These are phyloP conservation scores for Pseudogymnoascus sp. DNA, from an alignment of 2,329 filamentous ascomycete species.

Conservation along the genomic window DNA sequence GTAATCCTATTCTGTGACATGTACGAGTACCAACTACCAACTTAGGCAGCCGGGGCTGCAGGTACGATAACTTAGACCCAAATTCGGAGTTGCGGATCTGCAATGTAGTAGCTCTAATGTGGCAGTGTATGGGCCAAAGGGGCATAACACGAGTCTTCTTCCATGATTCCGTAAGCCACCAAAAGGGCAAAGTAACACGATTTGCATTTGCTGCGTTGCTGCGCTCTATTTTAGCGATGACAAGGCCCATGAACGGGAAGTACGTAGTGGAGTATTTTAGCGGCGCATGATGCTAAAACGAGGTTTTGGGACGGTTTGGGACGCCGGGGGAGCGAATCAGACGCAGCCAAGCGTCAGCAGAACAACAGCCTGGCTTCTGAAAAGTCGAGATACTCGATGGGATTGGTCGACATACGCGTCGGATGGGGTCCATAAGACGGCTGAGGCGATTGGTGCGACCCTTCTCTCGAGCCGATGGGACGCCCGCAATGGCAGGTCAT, in stretches of 20 bases:
- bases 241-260: background rate
- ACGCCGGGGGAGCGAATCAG: background rate
- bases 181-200: background rate
- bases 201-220: background rate
- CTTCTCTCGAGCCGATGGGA: background rate
- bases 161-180: slow-evolving; percentile 6
- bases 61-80: slow-evolving; percentile 5
- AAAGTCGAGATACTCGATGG: background rate
- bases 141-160: background rate
- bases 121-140: slow-evolving; percentile 4
- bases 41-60: background rate
- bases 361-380: background rate
- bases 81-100: background rate
- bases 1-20: background rate
- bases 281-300: slow-evolving; percentile 7
- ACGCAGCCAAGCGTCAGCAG: background rate
- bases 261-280: background rate
- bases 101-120: background rate
- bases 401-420: background rate
- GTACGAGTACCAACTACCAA: background rate
- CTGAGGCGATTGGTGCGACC: slow-evolving; percentile 1
- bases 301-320: background rate
- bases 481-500: background rate
- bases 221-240: slow-evolving; percentile 7
- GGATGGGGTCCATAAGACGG: background rate